These are phyloP conservation scores for Ormosia emarginata DNA, from an alignment of 306 rosid genomes.

Conservation along the genomic window DNA sequence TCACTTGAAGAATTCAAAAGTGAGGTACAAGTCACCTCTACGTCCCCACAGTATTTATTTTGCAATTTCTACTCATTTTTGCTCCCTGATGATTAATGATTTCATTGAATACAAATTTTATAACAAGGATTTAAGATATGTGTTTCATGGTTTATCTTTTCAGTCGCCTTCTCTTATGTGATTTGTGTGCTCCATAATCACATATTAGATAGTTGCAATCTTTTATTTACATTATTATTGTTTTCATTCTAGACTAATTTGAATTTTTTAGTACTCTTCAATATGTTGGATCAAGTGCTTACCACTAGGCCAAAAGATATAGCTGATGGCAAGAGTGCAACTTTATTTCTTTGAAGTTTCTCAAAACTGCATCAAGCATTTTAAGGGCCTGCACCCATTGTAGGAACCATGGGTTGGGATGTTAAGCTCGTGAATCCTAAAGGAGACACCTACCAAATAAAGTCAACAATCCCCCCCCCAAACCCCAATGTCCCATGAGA, in stretches of 20 bases:
- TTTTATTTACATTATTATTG: background rate
- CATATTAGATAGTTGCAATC: background rate
- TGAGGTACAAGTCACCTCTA: constrained; percentile 49
- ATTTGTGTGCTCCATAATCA: constrained; percentile 5
- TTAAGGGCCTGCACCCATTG: too few relatives aligned
- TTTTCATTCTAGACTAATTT: background rate
- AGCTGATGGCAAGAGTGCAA: too few relatives aligned
- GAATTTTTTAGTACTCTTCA: background rate
- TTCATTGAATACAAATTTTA: background rate
- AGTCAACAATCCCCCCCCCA: too few relatives aligned
- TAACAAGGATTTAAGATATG: background rate
- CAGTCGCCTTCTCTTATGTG: background rate
- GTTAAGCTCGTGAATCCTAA: too few relatives aligned
- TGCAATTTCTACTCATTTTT: background rate
- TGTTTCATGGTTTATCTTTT: background rate
- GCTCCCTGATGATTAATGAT: background rate
- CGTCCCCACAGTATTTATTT: background rate
- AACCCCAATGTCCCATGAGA: too few relatives aligned
- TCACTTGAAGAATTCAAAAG: constrained; percentile 89
- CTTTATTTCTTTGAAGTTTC: too few relatives aligned
- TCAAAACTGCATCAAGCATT: too few relatives aligned
- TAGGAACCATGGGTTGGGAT: too few relatives aligned
- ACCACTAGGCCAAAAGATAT: background rate
- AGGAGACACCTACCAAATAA: too few relatives aligned
- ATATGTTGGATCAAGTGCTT: background rate